These are phyloP conservation scores for Corynascus novoguineensis DNA, from an alignment of 495 filamentous ascomycete genomes.

Conservation along the genomic window DNA sequence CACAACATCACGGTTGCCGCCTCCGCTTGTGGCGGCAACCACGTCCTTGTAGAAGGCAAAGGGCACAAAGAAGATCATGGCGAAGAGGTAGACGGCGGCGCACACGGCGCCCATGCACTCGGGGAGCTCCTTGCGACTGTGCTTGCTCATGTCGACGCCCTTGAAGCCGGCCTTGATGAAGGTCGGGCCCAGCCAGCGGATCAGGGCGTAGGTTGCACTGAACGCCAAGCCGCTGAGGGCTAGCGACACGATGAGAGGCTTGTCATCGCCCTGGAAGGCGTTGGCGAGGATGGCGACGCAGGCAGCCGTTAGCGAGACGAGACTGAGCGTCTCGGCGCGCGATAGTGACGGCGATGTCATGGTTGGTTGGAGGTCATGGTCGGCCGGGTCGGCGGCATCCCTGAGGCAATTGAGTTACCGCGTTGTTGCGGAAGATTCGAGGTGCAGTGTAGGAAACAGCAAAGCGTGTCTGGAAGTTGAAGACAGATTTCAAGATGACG, in stretches of 20 bases:
- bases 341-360: conserved; percentile 46
- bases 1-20: conserved; percentile 83
- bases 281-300: conserved; percentile 72
- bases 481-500: conserved; percentile 20
- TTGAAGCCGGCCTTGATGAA: conserved; percentile 88
- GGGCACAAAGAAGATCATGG: conserved; percentile 85
- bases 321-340: conserved; percentile 61
- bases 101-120: conserved; percentile 98
- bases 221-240: conserved; percentile 85
- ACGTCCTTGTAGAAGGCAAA: conserved; percentile 98
- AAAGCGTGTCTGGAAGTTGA: neutral
- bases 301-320: conserved; percentile 61
- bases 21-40: conserved; percentile 89
- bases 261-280: conserved; percentile 75
- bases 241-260: conserved; percentile 80
- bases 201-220: conserved; percentile 69
- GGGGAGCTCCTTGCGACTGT: conserved; percentile 63
- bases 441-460: neutral
- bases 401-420: neutral
- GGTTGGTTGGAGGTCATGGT: conserved; percentile 3
- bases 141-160: conserved; percentile 85
- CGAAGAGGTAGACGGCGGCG: conserved; percentile 83
- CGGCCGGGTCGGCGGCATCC: neutral
- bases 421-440: neutral
- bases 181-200: conserved; percentile 87